Base-by-base conservation (phyloP, 2,329 filamentous ascomycete species). In the Cladosporium velox region DNA sequence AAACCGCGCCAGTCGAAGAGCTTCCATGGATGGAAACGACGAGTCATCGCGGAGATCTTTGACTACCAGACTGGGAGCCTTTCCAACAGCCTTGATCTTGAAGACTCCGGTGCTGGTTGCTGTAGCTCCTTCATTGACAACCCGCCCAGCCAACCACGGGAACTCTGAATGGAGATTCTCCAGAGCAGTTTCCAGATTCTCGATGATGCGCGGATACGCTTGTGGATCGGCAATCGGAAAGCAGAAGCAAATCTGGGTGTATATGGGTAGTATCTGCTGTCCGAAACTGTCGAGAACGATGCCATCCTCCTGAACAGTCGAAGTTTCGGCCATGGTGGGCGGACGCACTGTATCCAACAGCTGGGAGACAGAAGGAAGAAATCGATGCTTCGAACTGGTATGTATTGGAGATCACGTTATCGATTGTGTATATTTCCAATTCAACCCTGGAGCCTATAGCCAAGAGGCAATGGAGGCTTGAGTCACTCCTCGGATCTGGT, bases 81-180 rank as follows among this genome's bases (percentile, higher is more conserved):
- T 63, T 47, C 73, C 70, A 0, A 78, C 72, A 0, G 76, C 73
- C 24, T 70, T 75, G 67, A 86, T 82, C 67, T 76, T 81, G 71
- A 78, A 80, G 1, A 74, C 44, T 0, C 79, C 80, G 0, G 73
- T 70, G 3, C 73, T 73, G 35, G 70, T 74, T 4, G 72, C 62
- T 10, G 67, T 67, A 7, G 70, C 67, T 5, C 70, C 74, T 51
- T 80, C 75, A 28, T 76, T 72, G 34, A 82, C 72, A 0, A 83
- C 78, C 34, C 81, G 76, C 2, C 83, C 84, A 3, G 82, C 79
- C 0, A 82, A 66, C 82, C 81, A 86, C 0, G 81, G 83, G 52
- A 86, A 84, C 41, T 47, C 72, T 0, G 69, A 59, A 0, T 77
- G 68, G 0, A 86, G 75, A 2, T 75, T 74, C 32, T 74, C 68